phyloP scores from a whole-genome alignment of 163 green algal species.

The Picocystis sp. region DNA sequence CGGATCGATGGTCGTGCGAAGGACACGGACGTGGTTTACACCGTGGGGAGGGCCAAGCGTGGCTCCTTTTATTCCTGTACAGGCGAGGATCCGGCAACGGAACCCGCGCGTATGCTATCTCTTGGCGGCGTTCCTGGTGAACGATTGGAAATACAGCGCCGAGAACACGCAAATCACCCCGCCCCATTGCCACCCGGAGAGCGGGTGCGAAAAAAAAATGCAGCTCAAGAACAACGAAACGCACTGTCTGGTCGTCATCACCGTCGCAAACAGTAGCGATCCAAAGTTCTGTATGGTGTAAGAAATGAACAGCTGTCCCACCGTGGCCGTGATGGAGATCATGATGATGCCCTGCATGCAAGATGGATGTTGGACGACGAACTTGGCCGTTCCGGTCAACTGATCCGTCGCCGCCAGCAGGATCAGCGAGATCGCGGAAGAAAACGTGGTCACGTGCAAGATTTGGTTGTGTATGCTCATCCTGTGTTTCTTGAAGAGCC shows the following conservation, averaged over 20 bases:
- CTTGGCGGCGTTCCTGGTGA: too few species aligned
- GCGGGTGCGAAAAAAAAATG: slow-evolving; percentile 67
- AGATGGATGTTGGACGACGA: slow-evolving; percentile 54
- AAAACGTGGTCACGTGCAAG: slow-evolving; percentile 52
- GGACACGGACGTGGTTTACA: too few species aligned
- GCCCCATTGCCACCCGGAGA: slow-evolving; percentile 23
- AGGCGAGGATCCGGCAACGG: too few species aligned
- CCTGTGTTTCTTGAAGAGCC: slow-evolving; percentile 73
- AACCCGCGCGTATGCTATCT: too few species aligned
- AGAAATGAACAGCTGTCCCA: slow-evolving; percentile 77
- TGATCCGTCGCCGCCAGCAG: slow-evolving; percentile 28
- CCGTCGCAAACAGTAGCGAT: slow-evolving; percentile 76
- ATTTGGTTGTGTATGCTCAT: slow-evolving; percentile 90
- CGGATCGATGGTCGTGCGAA: too few species aligned
- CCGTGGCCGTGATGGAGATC: slow-evolving; percentile 50
- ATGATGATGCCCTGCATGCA: slow-evolving; percentile 57
- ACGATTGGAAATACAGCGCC: neutral
- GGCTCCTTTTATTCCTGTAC: too few species aligned
- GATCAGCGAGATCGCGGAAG: slow-evolving; percentile 25
- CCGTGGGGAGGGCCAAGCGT: too few species aligned
- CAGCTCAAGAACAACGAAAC: slow-evolving; percentile 82
- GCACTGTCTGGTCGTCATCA: slow-evolving; percentile 96
- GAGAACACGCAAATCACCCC: neutral
- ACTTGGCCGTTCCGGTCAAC: slow-evolving; percentile 45
- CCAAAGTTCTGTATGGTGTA: slow-evolving; percentile 85